Base-by-base conservation (phyloP, 192 early-diverging fungal species). In the Gaertneriomyces sp. region DNA sequence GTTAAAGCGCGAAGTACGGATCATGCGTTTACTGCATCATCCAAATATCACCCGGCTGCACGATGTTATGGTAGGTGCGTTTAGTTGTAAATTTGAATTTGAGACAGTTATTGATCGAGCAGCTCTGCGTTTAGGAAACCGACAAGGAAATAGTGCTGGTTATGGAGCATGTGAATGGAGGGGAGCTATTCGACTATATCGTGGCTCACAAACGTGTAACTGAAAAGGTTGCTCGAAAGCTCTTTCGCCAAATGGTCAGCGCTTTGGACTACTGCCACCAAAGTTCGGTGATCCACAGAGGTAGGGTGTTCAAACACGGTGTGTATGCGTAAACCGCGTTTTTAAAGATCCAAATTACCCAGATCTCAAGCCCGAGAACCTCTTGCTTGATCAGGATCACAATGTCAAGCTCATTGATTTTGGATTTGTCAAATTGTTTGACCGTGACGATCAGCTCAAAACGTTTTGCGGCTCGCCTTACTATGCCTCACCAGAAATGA, bases 361-460 rank as follows among this genome's bases (percentile, higher is more conserved):
- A 79, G 97, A 97, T 78, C 79, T 98, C 59, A 97, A 99, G 74
- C 96, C 96, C 42, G 97, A 99, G 78, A 99, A 99, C 69, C 88
- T 99, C 5, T 70, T 85, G 14, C 51, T 85, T 42, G 81, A 84
- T 70, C 63, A 53, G n/a, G 57, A 81, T 44, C 63, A 62, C 42
- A 81, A 85, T 58, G 77, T 86, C 60, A 83, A 85, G 16, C 77
- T 85, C 39, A 73, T 74, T 45, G 84, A 85, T 59, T 84, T 84
- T 67, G 82, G 82, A 1, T 84, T 84, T 58, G 70, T 76, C 19
- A 84, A 80, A 52, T 55, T 79, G 11, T 76, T 72, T 53, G 72
- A 79, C 58, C 71, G 64, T 4, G 56, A 70, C 19, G 64, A 76
- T 20, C 60, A 55, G 9, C 69, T 85, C 14, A 76, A 86, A 42